These are phyloP conservation scores for Geotrichum reessii DNA, from an alignment of 1,139 yeast species.

Conservation along the genomic window DNA sequence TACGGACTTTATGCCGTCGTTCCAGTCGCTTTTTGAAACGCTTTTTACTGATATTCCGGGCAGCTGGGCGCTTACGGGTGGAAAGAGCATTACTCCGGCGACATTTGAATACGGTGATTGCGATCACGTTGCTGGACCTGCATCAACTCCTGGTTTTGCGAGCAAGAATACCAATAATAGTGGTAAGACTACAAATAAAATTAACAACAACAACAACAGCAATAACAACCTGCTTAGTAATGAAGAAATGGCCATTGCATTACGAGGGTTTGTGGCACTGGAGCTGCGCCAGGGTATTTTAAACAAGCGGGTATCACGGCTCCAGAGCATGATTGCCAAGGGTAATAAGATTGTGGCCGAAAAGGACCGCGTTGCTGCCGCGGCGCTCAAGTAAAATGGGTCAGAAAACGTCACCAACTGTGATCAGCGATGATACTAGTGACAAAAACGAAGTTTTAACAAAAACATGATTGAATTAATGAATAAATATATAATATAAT, in stretches of 20 bases:
- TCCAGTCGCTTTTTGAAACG: background rate
- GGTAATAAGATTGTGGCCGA: background rate
- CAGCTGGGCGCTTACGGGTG: background rate
- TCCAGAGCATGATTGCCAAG: slow-evolving; percentile 4
- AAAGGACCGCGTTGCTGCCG: background rate
- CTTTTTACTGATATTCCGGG: background rate
- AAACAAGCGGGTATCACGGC: background rate
- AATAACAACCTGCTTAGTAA: background rate
- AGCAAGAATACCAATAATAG: background rate
- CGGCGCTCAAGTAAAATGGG: background rate
- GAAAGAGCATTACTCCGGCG: background rate
- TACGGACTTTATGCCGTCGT: slow-evolving; percentile 7
- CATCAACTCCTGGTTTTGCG: background rate
- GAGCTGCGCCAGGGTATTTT: slow-evolving; percentile 11
- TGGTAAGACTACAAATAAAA: background rate
- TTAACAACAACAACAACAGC: background rate
- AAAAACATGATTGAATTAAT: background rate
- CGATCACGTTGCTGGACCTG: background rate
- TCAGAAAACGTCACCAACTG: background rate
- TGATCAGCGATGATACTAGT: background rate
- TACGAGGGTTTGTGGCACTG: slow-evolving; percentile 5
- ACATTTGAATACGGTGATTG: background rate
- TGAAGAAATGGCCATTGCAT: slow-evolving; percentile 2
- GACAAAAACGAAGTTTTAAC: background rate
- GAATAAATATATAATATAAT: too few relatives aligned